Evolutionary conservation across 106 monocot species (phyloP).

Genomic region (Dactylorhiza incarnata): DNA sequence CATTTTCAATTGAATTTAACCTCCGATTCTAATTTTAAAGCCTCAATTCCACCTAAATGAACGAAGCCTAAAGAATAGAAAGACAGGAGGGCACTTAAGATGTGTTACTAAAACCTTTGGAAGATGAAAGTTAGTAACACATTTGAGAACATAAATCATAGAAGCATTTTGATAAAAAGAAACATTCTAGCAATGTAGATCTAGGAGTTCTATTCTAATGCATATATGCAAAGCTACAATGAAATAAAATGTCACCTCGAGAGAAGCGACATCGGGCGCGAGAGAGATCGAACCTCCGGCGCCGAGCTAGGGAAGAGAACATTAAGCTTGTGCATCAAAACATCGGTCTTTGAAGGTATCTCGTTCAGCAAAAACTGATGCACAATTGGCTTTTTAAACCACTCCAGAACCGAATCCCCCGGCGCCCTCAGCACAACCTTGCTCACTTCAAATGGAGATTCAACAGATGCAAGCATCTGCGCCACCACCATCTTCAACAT

Average conservation of each 20-base stretch:
- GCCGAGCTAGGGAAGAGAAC: slow-evolving; percentile 91
- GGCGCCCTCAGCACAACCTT: slow-evolving; percentile 91
- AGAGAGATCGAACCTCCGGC: slow-evolving; percentile 63
- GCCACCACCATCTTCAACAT: slow-evolving; percentile 91
- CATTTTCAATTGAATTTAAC: too few relatives aligned
- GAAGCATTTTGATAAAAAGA: neutral
- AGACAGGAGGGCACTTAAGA: too few relatives aligned
- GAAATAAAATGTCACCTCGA: slow-evolving; percentile 16
- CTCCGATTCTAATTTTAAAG: too few relatives aligned
- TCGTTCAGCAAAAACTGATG: slow-evolving; percentile 96
- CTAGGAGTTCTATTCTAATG: neutral
- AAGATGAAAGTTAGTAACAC: neutral
- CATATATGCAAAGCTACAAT: neutral
- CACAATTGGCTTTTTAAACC: slow-evolving; percentile 97
- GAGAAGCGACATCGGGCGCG: slow-evolving; percentile 28
- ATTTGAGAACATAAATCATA: neutral
- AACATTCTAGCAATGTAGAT: neutral
- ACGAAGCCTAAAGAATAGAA: too few relatives aligned
- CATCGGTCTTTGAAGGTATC: slow-evolving; percentile 76
- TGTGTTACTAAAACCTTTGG: neutral
- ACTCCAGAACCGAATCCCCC: slow-evolving; percentile 82
- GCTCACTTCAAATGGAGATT: slow-evolving; percentile 94
- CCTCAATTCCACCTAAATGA: too few relatives aligned
- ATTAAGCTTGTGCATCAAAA: slow-evolving; percentile 89
- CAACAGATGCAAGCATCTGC: slow-evolving; percentile 53